Percentiles rank a stretch among this genome's conserved stretches.
These are phyloP conservation scores for Letharia columbiana DNA, from an alignment of 495 filamentous ascomycete species.

Conservation along the genomic window DNA sequence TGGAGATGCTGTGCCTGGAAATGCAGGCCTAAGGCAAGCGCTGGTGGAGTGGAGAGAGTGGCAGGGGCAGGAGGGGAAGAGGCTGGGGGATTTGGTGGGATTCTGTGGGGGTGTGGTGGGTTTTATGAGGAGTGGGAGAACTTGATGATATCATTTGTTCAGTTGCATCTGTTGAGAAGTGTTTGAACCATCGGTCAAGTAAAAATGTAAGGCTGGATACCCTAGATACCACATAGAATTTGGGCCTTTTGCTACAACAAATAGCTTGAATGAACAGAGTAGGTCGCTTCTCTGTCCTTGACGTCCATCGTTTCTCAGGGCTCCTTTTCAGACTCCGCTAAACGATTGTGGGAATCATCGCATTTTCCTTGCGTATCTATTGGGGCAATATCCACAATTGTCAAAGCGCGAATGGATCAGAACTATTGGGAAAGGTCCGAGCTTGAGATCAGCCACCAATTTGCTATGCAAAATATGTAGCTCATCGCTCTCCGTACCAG, in stretches of 20 bases:
- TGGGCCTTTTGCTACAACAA: not conserved
- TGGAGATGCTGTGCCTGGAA: slow-evolving; percentile 51
- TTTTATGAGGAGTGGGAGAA: slow-evolving; percentile 60
- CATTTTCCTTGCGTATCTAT: too few relatives aligned
- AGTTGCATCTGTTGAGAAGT: not conserved
- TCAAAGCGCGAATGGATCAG: too few relatives aligned
- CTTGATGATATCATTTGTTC: not conserved
- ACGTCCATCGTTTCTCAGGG: not conserved
- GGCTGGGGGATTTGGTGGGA: slow-evolving; percentile 68
- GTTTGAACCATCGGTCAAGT: not conserved
- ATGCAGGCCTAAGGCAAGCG: slow-evolving; percentile 44
- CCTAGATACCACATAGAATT: not conserved
- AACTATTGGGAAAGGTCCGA: too few relatives aligned
- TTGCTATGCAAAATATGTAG: too few relatives aligned
- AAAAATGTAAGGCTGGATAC: not conserved
- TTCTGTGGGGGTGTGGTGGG: slow-evolving; percentile 84
- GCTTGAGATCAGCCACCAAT: too few relatives aligned
- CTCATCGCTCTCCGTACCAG: too few relatives aligned
- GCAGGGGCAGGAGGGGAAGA: slow-evolving; percentile 58
- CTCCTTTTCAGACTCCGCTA: too few relatives aligned
- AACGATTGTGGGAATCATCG: too few relatives aligned
- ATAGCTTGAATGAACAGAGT: too few relatives aligned
- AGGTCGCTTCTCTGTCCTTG: not conserved
- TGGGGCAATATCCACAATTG: too few relatives aligned
- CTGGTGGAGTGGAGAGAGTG: slow-evolving; percentile 57